phyloP scores from a whole-genome alignment of 257 asterid species.

The Ocimum tenuiflorum region DNA sequence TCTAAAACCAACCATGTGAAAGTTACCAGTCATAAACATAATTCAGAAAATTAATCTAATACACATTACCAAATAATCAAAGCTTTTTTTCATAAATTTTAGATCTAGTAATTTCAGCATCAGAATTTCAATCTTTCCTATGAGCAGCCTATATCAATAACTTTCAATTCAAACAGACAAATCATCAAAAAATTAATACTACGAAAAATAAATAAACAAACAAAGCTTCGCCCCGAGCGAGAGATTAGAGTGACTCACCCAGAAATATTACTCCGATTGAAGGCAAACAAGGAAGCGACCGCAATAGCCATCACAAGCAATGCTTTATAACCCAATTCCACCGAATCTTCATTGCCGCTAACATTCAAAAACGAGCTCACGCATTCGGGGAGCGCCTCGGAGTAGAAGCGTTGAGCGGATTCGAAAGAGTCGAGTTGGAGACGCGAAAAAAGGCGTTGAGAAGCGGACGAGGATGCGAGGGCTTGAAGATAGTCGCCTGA shows the following conservation, averaged over 20 bases:
- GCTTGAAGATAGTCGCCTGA: slow-evolving; percentile 59
- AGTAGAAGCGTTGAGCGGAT: slow-evolving; percentile 54
- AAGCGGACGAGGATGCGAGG: slow-evolving; percentile 47
- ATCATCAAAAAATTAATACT: not conserved
- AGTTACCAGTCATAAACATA: not conserved
- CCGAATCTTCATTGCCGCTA: slow-evolving; percentile 18
- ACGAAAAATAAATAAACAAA: not conserved
- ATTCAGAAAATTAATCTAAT: not conserved
- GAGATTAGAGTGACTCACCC: slow-evolving; percentile 42
- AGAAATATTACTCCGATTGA: slow-evolving; percentile 64
- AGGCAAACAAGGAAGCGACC: slow-evolving; percentile 68
- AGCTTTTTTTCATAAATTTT: not conserved
- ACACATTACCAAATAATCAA: not conserved
- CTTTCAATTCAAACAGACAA: not conserved
- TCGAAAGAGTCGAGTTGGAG: slow-evolving; percentile 35
- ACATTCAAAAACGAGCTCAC: slow-evolving; percentile 38
- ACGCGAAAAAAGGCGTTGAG: slow-evolving; percentile 36
- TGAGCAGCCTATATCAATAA: not conserved
- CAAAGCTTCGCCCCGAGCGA: not conserved
- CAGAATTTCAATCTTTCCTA: not conserved
- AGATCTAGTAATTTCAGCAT: slow-evolving; percentile 4
- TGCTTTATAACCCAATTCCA: slow-evolving; percentile 35
- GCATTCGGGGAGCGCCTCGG: slow-evolving; percentile 46
- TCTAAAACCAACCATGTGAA: not conserved
- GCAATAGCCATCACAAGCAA: slow-evolving; percentile 66